Conservation (phyloP, 768 basidiomycete species). For the Mycena kentingensis region DNA sequence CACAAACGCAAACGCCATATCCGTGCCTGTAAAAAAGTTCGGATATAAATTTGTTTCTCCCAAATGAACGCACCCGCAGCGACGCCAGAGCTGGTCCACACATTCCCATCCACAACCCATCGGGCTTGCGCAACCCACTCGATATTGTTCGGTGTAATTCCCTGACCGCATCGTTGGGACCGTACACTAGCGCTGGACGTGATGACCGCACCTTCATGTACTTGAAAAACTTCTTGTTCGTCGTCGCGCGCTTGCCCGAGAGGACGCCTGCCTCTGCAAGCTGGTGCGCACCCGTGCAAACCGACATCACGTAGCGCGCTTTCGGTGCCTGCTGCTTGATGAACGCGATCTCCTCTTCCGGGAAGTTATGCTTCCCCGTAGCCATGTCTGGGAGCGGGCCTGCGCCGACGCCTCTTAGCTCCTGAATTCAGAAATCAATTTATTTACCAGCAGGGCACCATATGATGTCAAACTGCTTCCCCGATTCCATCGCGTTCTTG, state of each 20-base stretch:
- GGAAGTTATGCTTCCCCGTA: constrained; percentile 2
- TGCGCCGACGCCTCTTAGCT: too few species aligned
- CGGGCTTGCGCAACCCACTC: constrained; percentile 38
- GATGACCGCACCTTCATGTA: constrained; percentile 23
- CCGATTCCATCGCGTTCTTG: constrained; percentile 7
- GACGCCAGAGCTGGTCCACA: constrained; percentile 40
- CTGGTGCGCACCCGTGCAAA: constrained; percentile 36
- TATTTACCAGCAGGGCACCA: constrained; percentile 21
- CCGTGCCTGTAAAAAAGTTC: constrained; percentile 34
- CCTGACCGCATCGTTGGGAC: constrained; percentile 8
- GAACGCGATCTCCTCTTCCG: constrained; percentile 24
- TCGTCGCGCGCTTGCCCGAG: constrained; percentile 38
- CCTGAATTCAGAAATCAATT: not conserved
- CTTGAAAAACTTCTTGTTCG: constrained; percentile 37
- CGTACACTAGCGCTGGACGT: not conserved
- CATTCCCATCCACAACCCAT: constrained; percentile 37
- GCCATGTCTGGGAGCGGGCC: constrained; percentile 8
- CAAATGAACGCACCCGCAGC: constrained; percentile 36
- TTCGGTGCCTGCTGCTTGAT: constrained; percentile 29
- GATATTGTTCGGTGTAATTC: constrained; percentile 26
- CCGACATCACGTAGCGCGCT: constrained; percentile 36
- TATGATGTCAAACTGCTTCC: constrained; percentile 21
- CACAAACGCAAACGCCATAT: constrained; percentile 38
- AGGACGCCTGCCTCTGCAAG: constrained; percentile 36
- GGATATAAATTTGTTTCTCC: too few species aligned